These are phyloP conservation scores for Geranium incanum DNA, from an alignment of 441 rosid genomes.

Conservation along the genomic window DNA sequence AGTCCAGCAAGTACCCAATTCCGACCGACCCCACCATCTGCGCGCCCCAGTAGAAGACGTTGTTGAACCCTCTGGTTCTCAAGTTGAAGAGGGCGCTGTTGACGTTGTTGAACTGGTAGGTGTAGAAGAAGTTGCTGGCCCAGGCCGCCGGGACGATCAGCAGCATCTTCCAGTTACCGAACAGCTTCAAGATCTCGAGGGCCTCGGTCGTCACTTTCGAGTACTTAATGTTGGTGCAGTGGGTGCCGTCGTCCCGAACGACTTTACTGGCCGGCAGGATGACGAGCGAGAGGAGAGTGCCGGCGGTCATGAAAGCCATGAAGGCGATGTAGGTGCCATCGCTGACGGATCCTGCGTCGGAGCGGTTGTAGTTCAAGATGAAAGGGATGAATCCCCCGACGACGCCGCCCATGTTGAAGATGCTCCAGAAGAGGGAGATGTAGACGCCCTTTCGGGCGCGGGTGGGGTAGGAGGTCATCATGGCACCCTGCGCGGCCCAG, in stretches of 20 bases:
- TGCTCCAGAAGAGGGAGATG: conserved; percentile 4
- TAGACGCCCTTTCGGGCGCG: background rate
- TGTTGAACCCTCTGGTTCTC: conserved; percentile 4
- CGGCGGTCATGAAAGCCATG: background rate
- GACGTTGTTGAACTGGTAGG: background rate
- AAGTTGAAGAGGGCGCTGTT: background rate
- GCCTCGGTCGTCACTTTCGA: background rate
- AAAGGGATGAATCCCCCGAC: background rate
- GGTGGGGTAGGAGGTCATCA: background rate
- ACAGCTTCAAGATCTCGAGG: background rate
- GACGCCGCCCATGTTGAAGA: background rate
- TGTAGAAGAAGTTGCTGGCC: conserved; percentile 2
- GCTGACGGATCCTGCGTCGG: background rate
- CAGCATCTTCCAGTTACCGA: background rate
- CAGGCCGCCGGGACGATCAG: background rate
- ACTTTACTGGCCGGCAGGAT: conserved; percentile 2
- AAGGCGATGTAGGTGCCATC: background rate
- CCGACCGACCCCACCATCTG: background rate
- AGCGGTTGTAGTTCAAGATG: background rate
- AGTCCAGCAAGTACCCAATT: background rate
- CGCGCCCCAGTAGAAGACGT: conserved; percentile 2
- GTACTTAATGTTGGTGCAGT: background rate
- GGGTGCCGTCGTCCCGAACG: background rate
- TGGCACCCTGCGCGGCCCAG: conserved; percentile 4
- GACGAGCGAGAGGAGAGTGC: background rate